phyloP scores from a whole-genome alignment of 2,329 filamentous ascomycete genomes.

The Colletotrichum viniferum region DNA sequence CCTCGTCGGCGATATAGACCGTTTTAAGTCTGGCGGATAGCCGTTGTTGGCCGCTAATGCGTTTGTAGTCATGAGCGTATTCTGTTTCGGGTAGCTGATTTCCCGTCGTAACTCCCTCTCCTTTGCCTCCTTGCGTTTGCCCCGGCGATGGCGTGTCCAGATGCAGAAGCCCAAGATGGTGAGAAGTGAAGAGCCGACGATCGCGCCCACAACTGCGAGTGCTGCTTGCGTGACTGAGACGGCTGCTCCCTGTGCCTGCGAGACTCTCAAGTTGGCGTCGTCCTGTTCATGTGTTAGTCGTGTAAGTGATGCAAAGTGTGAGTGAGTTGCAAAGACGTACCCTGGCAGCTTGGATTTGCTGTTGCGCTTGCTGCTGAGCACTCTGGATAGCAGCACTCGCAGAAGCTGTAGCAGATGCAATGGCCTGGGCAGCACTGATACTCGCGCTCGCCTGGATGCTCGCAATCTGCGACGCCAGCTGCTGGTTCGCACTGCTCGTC shows the following conservation, averaged over 20 bases:
- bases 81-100: conserved; percentile 27
- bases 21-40: conserved; percentile 29
- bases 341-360: conserved; percentile 8
- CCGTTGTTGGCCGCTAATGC: conserved; percentile 15
- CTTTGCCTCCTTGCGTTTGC: conserved; percentile 23
- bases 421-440: conserved; percentile 27
- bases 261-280: conserved; percentile 33
- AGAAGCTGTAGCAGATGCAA: conserved; percentile 29
- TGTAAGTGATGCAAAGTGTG: too few relatives aligned
- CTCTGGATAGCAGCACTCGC: conserved; percentile 25
- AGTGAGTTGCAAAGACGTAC: background rate
- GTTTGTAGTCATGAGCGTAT: conserved; percentile 19
- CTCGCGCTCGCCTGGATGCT: conserved; percentile 25
- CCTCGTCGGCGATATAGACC: background rate
- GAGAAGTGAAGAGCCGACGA: conserved; percentile 45
- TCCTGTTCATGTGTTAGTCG: background rate
- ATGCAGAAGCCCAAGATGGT: conserved; percentile 41
- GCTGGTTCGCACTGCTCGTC: conserved; percentile 30
- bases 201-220: conserved; percentile 44
- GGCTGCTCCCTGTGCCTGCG: conserved; percentile 39
- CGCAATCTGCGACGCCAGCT: conserved; percentile 30
- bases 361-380: conserved; percentile 13
- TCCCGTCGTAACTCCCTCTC: background rate
- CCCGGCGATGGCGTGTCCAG: conserved; percentile 32
- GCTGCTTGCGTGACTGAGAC: conserved; percentile 46